phyloP scores from a whole-genome alignment of 768 basidiomycete genomes.

The Podaxis pistillaris region DNA sequence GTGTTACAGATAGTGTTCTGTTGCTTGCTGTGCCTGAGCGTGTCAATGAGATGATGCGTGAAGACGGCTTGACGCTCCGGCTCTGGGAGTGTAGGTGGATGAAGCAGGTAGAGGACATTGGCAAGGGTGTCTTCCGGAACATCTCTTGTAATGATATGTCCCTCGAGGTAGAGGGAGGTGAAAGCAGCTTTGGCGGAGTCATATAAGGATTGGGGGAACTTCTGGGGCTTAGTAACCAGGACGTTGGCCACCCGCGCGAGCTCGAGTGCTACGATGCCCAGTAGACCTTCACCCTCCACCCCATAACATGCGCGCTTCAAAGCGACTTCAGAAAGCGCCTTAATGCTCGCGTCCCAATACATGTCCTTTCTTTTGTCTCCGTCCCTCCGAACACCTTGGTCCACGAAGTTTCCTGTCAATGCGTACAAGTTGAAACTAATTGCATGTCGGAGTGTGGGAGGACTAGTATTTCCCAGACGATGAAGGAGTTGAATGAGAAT shows the following conservation, averaged over 20 bases:
- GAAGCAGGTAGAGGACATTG: constrained; percentile 36
- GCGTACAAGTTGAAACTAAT: constrained; percentile 31
- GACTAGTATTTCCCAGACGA: constrained; percentile 25
- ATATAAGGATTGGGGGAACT: constrained; percentile 28
- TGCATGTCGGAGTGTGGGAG: constrained; percentile 28
- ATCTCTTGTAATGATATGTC: constrained; percentile 28
- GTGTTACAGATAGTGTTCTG: constrained; percentile 32
- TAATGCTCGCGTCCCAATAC: constrained; percentile 32
- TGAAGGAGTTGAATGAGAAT: constrained; percentile 33
- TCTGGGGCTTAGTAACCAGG: constrained; percentile 26
- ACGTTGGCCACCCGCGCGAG: constrained; percentile 32
- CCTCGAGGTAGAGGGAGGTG: constrained; percentile 35
- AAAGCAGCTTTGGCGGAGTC: constrained; percentile 29
- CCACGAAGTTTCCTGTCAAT: constrained; percentile 27
- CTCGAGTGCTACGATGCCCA: constrained; percentile 31
- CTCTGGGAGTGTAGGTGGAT: constrained; percentile 27
- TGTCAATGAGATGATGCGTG: constrained; percentile 29
- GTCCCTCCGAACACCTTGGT: constrained; percentile 25
- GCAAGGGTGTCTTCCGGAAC: constrained; percentile 31
- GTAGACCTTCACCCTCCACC: constrained; percentile 24
- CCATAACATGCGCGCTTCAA: constrained; percentile 30
- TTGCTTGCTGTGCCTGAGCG: constrained; percentile 28
- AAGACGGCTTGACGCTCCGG: constrained; percentile 26
- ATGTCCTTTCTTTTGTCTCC: constrained; percentile 27
- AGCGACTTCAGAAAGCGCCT: constrained; percentile 32